phyloP scores from a whole-genome alignment of 495 filamentous ascomycete species.

The Bacidia gigantensis region DNA sequence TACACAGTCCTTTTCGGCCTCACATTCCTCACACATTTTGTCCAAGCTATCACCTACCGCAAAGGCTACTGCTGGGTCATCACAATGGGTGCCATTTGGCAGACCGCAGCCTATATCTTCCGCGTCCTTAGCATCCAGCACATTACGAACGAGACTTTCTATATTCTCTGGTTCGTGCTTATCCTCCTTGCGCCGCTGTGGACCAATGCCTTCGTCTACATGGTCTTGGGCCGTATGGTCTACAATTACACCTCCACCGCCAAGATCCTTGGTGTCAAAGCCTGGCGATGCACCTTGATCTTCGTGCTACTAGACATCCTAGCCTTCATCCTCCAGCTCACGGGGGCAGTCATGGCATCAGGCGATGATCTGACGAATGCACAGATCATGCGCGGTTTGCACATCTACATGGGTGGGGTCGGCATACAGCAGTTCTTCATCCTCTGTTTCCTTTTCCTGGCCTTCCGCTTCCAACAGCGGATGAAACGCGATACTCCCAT shows the following conservation, averaged over 20 bases:
- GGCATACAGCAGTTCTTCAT: conserved; percentile 49
- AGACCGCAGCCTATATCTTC: conserved; percentile 30
- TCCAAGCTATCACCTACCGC: conserved; percentile 26
- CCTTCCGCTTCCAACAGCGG: conserved; percentile 35
- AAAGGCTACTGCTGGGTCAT: conserved; percentile 43
- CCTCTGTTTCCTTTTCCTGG: conserved; percentile 34
- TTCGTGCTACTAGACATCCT: conserved; percentile 51
- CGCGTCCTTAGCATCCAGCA: conserved; percentile 19
- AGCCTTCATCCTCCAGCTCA: conserved; percentile 45
- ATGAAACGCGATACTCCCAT: conserved; percentile 13
- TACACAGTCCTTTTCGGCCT: conserved; percentile 29
- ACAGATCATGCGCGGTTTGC: conserved; percentile 27
- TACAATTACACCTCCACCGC: conserved; percentile 39
- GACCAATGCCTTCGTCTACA: conserved; percentile 58
- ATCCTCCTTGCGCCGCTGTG: conserved; percentile 22
- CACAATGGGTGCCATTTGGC: conserved; percentile 34
- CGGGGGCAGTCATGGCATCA: conserved; percentile 36
- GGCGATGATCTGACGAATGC: conserved; percentile 10
- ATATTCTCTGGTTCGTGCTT: conserved; percentile 21
- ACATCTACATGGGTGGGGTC: conserved; percentile 50
- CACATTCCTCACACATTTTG: conserved; percentile 24
- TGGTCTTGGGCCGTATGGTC: conserved; percentile 51
- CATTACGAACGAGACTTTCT: conserved; percentile 3
- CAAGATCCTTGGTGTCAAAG: conserved; percentile 35
- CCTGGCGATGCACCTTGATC: conserved; percentile 33